Evolutionary conservation across 495 filamentous ascomycete genomes (phyloP), one percentile per base, ranked within the genome.

Genomic region (Coniosporium apollinis): DNA sequence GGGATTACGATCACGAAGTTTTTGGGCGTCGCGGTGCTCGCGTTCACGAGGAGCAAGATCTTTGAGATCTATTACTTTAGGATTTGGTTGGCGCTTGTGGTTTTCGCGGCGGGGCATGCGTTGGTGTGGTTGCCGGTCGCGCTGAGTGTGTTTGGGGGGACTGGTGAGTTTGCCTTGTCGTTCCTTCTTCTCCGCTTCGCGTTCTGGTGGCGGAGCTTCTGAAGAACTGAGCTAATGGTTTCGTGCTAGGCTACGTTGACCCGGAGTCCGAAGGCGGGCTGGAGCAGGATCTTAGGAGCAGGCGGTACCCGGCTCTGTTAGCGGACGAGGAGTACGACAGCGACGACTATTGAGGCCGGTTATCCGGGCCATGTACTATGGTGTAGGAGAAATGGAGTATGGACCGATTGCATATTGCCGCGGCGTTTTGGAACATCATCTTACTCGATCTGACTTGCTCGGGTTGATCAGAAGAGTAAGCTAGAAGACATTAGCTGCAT

Each of bases 51-150:
- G 17, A 92, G 83, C 56, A 96, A 94, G 70, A 96, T 99, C 53
- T 99, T 99, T 50, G 91, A 96, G 64, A 81, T 96, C 36, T 99
- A 96, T 56, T 99, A 96, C 54, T 99, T 99, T 61, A 65, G 89
- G 5, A 79, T 99, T 22, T 99, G 89, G 89, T 52, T 93, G 15
- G 78, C 86, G 29, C 65, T 99, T 41, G 83, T 96, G 24, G 44
- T 84, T 15, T 82, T 92, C 41, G 91, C 83, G n/a, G 82, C 83
- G 15, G 63, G 69, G 0, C 89, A 99, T 54, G 82, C 86, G 8
- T 65, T 99, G 11, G 68, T 99, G 2, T 92, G 93, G 56, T 59
- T 99, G 41, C 89, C 89, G 0, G 91, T 94, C 5, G 81, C 78
- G 19, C 64, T 99, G 40, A 87, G 81, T 48, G 65, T 92, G 26